Base-by-base conservation (phyloP, 2,329 filamentous ascomycete genomes). In the Ilyonectria sp. region DNA sequence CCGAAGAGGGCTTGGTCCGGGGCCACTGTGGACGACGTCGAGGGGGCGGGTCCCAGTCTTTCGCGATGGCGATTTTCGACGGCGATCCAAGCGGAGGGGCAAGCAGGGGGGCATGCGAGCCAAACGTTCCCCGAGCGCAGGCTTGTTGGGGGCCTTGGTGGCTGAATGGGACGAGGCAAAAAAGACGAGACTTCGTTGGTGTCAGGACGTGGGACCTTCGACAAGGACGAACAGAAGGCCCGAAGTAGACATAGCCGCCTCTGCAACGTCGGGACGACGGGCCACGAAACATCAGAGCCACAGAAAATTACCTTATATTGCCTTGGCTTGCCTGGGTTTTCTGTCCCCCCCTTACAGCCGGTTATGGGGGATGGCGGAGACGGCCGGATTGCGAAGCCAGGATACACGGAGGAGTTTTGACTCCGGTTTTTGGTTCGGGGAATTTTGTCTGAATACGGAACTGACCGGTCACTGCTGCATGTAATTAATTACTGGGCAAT, bases 1-100 rank as follows among this genome's bases (percentile, higher is more conserved):
- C 69, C 63, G 33, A 68, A 71, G 65, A 58, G 33, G 62, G 70
- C 56, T 68, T 72, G 60, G 61, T 23, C 47, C 40, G 37, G 23
- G 46, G 63, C 31, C 13, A 35, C 52, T 44, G 49, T 52, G 54
- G 49, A 55, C 64, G 49, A 50, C 52, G 57, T 55, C 29, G 52
- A 54, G 35, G 37, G 37, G 53, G 46, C 46, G n/a, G 31, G 54
- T 47, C 29, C 68, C 47, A 58, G 53, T 52, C 56, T 67, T 59
- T 56, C 33, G 29, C 67, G 65, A 68, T 68, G 60, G 68, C 49
- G 65, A 65, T 69, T 62, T 54, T 68, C 53, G 31, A 62, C 55
- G 62, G 26, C 68, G 68, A 69, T 69, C 65, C 56, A 53, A 60
- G 56, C 50, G 49, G 63, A 65, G 52, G 58, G 43, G 46, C 33